Base-by-base conservation (phyloP, 371 early-diverging fungal species). In the Funneliformis caledonium region DNA sequence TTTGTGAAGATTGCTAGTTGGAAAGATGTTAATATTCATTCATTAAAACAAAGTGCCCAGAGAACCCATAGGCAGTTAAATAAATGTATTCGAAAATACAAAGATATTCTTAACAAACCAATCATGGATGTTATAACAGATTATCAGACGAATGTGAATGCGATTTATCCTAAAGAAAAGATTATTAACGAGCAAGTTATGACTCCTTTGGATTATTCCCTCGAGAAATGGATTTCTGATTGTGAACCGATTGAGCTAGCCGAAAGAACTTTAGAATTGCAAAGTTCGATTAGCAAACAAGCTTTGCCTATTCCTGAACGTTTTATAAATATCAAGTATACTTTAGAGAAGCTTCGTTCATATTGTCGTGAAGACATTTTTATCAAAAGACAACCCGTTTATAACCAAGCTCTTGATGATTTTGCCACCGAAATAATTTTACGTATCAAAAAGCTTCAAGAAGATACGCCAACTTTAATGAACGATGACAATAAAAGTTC, bases 21-120 rank as follows among this genome's bases (percentile, higher is more conserved):
- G 97, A 96, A 97, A 86, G 99, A 99, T 85, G 93, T 97, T 59
- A 99, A 97, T 80, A 94, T 97, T n/a, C 93, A 93, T 81, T 96
- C 98, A 0, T 86, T 99, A 60, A 91, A 93, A 56, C 95, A 94
- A 81, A 95, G 95, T 86, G 96, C 98, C 2, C 91, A 91, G 69
- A 93, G 94, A 87, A 95, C 97, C 7, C 98, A 98, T 83, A 87
- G 92, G 79, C 96, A 96, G 45, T 87, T 99, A 64, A 89, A 93
- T 85, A 97, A 97, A 87, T 94, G 95, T 82, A 88, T 98, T 75
- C 92, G 92, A 64, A 95, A 95, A 83, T 97, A 96, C 85, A 88
- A 94, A 19, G 93, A 93, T 64, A 88, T 93, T 0, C 85, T 97
- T 72, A 84, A 83, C n/a, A 86, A 88, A 65, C 93, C 97, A 0